These are phyloP conservation scores for Lanmaoa rubissima DNA, from an alignment of 768 basidiomycete genomes.

Conservation along the genomic window DNA sequence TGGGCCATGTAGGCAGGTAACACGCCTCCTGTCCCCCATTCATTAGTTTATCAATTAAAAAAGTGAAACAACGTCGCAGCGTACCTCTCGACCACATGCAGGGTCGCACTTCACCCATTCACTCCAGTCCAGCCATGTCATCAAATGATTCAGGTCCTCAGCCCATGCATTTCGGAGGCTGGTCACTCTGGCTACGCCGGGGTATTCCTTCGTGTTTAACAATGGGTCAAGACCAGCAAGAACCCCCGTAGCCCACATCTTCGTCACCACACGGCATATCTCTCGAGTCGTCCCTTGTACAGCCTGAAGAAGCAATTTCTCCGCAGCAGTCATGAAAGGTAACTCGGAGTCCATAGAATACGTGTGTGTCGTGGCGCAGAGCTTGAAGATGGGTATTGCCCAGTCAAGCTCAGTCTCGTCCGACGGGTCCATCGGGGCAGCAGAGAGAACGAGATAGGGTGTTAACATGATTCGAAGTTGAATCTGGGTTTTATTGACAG, in stretches of 20 bases:
- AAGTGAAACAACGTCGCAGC: background rate
- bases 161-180: conserved; percentile 33
- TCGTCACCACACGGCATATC: conserved; percentile 44
- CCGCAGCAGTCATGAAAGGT: conserved; percentile 25
- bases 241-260: conserved; percentile 46
- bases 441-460: conserved; percentile 25
- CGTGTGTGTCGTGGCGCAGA: conserved; percentile 33
- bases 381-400: conserved; percentile 29
- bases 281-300: conserved; percentile 39
- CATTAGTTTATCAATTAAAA: background rate
- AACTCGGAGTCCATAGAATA: background rate
- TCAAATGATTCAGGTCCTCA: conserved; percentile 32
- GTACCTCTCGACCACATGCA: conserved; percentile 43
- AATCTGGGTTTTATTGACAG: conserved; percentile 6
- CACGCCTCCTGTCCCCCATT: conserved; percentile 13
- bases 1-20: conserved; percentile 23
- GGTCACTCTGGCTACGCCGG: background rate
- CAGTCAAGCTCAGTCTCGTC: conserved; percentile 15
- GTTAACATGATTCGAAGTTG: conserved; percentile 28
- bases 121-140: conserved; percentile 53
- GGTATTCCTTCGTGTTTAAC: conserved; percentile 4
- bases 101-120: conserved; percentile 49
- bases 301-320: conserved; percentile 25
- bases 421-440: background rate
- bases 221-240: conserved; percentile 13